Percentiles rank a stretch among this genome's conserved stretches.
phyloP scores from a whole-genome alignment of 768 basidiomycete species.

The Pleurotus pulmonarius region DNA sequence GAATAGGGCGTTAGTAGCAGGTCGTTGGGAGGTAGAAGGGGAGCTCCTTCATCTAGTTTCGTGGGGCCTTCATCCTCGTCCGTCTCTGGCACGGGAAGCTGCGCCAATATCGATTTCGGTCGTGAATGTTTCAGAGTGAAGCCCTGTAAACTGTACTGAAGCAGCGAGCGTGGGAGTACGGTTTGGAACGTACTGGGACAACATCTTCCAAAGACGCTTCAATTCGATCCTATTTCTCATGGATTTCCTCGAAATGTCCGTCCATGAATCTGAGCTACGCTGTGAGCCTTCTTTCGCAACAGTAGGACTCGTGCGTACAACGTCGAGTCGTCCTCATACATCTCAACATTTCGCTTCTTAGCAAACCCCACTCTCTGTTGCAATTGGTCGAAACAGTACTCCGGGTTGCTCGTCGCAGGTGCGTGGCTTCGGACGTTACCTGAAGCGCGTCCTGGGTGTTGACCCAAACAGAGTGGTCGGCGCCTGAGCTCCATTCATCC shows the following conservation, averaged over 20 bases:
- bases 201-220: slow-evolving; percentile 50
- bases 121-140: slow-evolving; percentile 33
- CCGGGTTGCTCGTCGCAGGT: neutral
- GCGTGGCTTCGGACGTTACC: slow-evolving; percentile 30
- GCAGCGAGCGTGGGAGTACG: neutral
- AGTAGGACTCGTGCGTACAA: slow-evolving; percentile 28
- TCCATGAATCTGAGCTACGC: slow-evolving; percentile 19
- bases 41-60: slow-evolving; percentile 1
- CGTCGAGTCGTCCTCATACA: slow-evolving; percentile 38
- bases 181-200: slow-evolving; percentile 39
- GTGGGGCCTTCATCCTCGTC: slow-evolving; percentile 9
- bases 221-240: slow-evolving; percentile 48
- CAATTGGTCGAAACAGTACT: neutral
- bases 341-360: slow-evolving; percentile 49
- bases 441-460: slow-evolving; percentile 53
- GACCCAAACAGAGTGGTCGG: slow-evolving; percentile 40
- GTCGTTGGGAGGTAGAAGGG: slow-evolving; percentile 25
- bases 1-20: slow-evolving; percentile 52
- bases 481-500: slow-evolving; percentile 32
- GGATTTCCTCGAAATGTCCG: slow-evolving; percentile 42
- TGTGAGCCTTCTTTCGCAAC: too few species aligned
- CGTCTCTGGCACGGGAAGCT: slow-evolving; percentile 18
- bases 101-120: slow-evolving; percentile 43
- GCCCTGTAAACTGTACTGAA: slow-evolving; percentile 27
- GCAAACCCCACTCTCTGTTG: slow-evolving; percentile 51